Evolutionary conservation across 73 alveolate species (phyloP), one percentile per base, ranked within the genome.

Genomic region (Paramecium octaurelia): DNA sequence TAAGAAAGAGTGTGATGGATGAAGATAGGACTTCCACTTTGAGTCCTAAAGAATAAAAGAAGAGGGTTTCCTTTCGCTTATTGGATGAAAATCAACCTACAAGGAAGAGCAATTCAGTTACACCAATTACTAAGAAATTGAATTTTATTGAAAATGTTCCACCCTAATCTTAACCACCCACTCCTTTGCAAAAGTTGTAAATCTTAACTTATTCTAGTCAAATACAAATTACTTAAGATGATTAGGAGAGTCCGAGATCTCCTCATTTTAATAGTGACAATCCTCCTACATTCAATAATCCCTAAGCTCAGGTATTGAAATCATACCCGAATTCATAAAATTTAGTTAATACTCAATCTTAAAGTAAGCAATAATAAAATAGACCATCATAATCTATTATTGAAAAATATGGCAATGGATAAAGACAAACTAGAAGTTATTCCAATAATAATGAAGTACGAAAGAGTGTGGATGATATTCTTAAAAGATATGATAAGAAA

Each of bases 381-480:
- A 8, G 76, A 1, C 76, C 91, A 16, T 80, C 91, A 10, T 43
- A 80, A 80, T 80, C 91, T 3, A 80, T 80, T 18, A 80, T 80
- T 44, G 91, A 80, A 43, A 80, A 80, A 46, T 80, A 80, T 48
- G 18, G 23, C 1, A 75, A 34, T 29, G 46, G 54, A 16, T 73
- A 73, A 73, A 73, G 31, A 20, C 7, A 31, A 14, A 48, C 48
- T 20, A 80, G 91, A 42, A 46, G 43, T 24, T 2, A 6, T 31
- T 31, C 70, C 16, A 80, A 48, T 27, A 80, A 44, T 80, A 8
- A 20, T 29, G 87, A 73, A 29, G 20, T 73, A 3, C 36, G 87
- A 36, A 80, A 80, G 24, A 80, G 75, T 43, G 75, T 80, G 3
- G 91, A 80, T 80, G 91, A 80, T 21, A 80, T 80, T 18, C 91